Evolutionary conservation across 164 flowering plant species (phyloP).

Genomic region (Kalanchoe fedtschenkoi): DNA sequence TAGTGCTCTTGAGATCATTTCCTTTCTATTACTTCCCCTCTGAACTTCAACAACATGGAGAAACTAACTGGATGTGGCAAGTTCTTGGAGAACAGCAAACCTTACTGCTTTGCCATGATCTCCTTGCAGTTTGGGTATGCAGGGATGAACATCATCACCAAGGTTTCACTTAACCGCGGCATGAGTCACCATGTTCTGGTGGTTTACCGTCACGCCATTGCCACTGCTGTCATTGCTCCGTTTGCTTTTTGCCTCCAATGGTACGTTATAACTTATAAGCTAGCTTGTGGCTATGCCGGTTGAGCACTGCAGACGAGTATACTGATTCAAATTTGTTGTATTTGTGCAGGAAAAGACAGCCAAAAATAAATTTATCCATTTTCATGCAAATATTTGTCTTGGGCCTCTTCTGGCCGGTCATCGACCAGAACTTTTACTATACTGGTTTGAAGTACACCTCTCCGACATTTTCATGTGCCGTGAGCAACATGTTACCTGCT

Average conservation of each 20-base stretch:
- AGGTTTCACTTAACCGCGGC: conserved; percentile 65
- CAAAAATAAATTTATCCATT: conserved; percentile 38
- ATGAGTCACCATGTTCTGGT: conserved; percentile 80
- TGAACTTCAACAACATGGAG: conserved; percentile 21
- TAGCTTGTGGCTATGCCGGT: no score
- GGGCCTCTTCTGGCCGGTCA: conserved; percentile 58
- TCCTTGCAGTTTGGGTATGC: conserved; percentile 68
- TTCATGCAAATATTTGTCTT: conserved; percentile 46
- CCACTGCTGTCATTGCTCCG: conserved; percentile 72
- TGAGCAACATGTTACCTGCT: conserved; percentile 88
- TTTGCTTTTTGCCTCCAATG: conserved; percentile 65
- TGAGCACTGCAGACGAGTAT: neutral
- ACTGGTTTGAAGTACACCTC: conserved; percentile 78
- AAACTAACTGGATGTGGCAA: conserved; percentile 21
- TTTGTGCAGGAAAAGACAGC: conserved; percentile 36
- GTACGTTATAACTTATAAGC: conserved; percentile 14
- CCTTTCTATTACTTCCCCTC: neutral
- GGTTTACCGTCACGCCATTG: conserved; percentile 70
- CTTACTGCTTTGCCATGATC: conserved; percentile 62
- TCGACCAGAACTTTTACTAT: conserved; percentile 87
- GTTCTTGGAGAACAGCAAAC: conserved; percentile 33
- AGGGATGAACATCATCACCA: conserved; percentile 74
- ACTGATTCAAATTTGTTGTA: neutral
- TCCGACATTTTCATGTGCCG: conserved; percentile 82
- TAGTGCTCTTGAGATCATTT: neutral